These are phyloP conservation scores for Fusarium keratoplasticum DNA, from an alignment of 2,329 filamentous ascomycete genomes.

Conservation along the genomic window DNA sequence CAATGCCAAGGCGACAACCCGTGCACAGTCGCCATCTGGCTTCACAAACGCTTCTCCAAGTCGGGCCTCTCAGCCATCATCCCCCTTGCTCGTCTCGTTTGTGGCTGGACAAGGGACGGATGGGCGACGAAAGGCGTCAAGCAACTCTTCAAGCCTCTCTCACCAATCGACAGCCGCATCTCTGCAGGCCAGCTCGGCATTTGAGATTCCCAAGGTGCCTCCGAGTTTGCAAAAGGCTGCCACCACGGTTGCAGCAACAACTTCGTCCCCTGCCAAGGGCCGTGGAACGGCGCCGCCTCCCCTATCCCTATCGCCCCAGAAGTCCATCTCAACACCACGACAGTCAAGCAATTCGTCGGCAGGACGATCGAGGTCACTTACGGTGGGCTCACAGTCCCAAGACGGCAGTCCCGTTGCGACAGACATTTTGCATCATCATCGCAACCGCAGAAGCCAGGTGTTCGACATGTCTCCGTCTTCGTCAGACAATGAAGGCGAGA, in stretches of 20 bases:
- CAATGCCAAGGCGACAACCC: conserved; percentile 79
- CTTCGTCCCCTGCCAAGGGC: conserved; percentile 66
- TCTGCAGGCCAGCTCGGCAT: conserved; percentile 76
- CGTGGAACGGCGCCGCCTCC: conserved; percentile 63
- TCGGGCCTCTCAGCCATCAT: conserved; percentile 76
- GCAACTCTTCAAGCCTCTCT: conserved; percentile 85
- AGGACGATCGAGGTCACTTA: conserved; percentile 85
- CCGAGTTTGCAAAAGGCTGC: conserved; percentile 71
- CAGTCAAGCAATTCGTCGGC: conserved; percentile 72
- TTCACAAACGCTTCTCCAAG: conserved; percentile 88
- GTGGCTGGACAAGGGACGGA: conserved; percentile 86
- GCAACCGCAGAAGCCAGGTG: conserved; percentile 92
- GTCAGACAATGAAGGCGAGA: conserved; percentile 95
- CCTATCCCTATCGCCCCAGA: conserved; percentile 71
- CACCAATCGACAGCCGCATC: conserved; percentile 73
- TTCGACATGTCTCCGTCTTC: conserved; percentile 98
- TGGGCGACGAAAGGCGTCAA: conserved; percentile 87
- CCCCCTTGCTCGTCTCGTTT: conserved; percentile 93
- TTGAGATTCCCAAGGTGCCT: conserved; percentile 76
- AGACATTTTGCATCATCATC: conserved; percentile 79
- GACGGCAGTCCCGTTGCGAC: conserved; percentile 83
- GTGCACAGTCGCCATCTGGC: conserved; percentile 88
- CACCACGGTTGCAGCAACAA: conserved; percentile 60
- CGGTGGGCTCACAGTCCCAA: conserved; percentile 94
- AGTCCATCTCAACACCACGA: conserved; percentile 69